Conservation (phyloP, 257 asterid genomes). For the Dorcoceras hygrometricum region DNA sequence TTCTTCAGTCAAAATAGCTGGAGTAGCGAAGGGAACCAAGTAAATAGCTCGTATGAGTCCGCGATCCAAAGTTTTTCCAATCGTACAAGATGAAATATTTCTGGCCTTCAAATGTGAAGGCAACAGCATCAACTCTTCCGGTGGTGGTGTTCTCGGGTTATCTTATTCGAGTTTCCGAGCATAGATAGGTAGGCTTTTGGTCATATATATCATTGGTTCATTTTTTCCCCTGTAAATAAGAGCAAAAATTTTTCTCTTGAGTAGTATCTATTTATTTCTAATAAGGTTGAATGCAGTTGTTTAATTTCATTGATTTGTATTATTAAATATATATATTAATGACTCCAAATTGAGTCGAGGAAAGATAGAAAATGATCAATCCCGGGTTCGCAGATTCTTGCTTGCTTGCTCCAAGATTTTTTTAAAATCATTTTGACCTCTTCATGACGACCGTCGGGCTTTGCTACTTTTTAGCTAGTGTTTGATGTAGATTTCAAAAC, state of each 20-base stretch:
- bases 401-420: background rate
- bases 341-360: no score
- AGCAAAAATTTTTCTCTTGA: background rate
- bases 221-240: conserved; percentile 6
- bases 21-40: background rate
- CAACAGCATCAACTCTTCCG: no score
- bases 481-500: no score
- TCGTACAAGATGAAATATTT: background rate
- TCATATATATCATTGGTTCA: background rate
- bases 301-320: background rate
- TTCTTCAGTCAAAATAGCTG: conserved; percentile 3
- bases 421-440: no score
- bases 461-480: no score
- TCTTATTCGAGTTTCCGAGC: background rate
- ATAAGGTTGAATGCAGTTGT: background rate
- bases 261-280: background rate
- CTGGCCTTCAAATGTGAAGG: background rate
- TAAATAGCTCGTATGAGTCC: background rate
- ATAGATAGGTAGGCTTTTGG: background rate
- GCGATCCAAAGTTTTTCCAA: background rate
- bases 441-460: no score
- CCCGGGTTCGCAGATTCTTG: background rate
- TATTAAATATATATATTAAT: no score
- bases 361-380: no score
- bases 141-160: background rate